These are phyloP conservation scores for Rutstroemia sp. DNA, from an alignment of 2,329 filamentous ascomycete species.

Conservation along the genomic window DNA sequence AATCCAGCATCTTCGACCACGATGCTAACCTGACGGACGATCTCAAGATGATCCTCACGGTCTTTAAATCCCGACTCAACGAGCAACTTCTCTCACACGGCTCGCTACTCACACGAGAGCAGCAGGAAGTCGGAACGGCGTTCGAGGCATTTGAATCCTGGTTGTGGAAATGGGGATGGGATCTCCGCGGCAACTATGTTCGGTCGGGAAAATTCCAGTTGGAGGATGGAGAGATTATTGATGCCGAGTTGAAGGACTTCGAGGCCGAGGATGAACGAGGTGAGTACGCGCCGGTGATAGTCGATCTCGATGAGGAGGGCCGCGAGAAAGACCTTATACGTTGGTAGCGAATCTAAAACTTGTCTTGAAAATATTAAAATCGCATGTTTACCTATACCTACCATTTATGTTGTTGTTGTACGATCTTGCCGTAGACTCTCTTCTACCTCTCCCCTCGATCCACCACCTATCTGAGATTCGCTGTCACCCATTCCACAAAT, in stretches of 20 bases:
- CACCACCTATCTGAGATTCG: neutral
- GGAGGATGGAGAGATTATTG: conserved; percentile 43
- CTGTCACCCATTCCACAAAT: neutral
- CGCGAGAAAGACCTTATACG: conserved; percentile 27
- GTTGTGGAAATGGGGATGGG: conserved; percentile 46
- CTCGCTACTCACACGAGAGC: conserved; percentile 32
- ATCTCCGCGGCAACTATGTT: conserved; percentile 44
- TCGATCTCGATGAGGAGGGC: conserved; percentile 29
- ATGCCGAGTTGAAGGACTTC: conserved; percentile 41
- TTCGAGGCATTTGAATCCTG: conserved; percentile 43
- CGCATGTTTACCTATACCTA: neutral
- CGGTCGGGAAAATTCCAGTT: conserved; percentile 42
- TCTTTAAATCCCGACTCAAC: conserved; percentile 48
- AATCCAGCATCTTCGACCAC: conserved; percentile 34
- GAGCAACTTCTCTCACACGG: conserved; percentile 37
- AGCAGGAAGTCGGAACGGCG: conserved; percentile 38
- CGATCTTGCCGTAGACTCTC: neutral
- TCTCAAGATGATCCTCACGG: conserved; percentile 41
- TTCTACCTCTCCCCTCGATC: neutral
- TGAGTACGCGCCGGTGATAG: conserved; percentile 29
- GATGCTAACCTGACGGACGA: conserved; percentile 25
- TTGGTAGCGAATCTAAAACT: conserved; percentile 15
- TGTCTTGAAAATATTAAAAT: neutral
- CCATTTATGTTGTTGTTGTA: neutral
- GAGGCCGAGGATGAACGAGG: conserved; percentile 42